phyloP scores from a whole-genome alignment of 169 alveolate genomes.

The Theileria orientalis region DNA sequence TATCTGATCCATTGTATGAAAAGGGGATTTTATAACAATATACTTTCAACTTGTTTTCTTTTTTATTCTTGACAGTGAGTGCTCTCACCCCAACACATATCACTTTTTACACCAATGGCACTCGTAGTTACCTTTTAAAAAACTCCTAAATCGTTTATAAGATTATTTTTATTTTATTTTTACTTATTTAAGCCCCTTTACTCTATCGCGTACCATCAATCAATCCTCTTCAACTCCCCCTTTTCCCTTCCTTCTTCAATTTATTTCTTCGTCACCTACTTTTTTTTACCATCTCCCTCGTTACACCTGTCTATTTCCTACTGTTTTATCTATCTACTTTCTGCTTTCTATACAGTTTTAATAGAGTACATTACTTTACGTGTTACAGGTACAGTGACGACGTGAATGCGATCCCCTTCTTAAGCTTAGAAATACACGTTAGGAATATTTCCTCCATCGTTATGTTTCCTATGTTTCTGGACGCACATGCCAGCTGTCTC shows the following conservation, averaged over 20 bases:
- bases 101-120: neutral
- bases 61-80: neutral
- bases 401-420: conserved; percentile 98
- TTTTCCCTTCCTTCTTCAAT: neutral
- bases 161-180: neutral
- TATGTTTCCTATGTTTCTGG: conserved; percentile 94
- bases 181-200: neutral
- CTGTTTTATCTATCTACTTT: neutral
- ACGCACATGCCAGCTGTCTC: conserved; percentile 94
- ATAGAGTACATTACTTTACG: neutral
- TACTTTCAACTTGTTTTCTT: neutral
- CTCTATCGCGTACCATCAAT: too few species aligned
- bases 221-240: neutral
- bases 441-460: conserved; percentile 90
- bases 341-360: neutral
- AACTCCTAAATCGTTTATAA: neutral
- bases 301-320: neutral
- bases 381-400: conserved; percentile 91
- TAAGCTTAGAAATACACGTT: conserved; percentile 88
- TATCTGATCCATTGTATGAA: conserved; percentile 71
- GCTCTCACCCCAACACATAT: neutral
- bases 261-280: neutral
- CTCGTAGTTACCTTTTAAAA: too few species aligned
- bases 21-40: neutral
- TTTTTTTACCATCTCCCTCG: neutral